These are phyloP conservation scores for Gastrolobium villosum DNA, from an alignment of 306 rosid species.

Conservation along the genomic window DNA sequence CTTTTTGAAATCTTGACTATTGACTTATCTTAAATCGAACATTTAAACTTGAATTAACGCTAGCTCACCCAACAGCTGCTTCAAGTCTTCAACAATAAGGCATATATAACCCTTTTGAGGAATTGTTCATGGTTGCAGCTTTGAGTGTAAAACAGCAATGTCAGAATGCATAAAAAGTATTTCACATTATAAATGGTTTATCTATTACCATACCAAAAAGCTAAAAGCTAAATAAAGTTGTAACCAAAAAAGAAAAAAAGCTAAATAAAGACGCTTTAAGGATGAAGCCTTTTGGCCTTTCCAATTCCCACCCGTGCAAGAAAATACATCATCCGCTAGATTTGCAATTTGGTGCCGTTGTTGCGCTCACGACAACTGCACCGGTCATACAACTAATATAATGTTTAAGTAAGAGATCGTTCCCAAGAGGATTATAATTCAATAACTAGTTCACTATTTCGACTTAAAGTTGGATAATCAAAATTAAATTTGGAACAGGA, in stretches of 20 bases:
- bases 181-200: conserved; percentile 9
- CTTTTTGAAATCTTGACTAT: conserved; percentile 43
- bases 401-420: too few relatives aligned
- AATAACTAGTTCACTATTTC: too few relatives aligned
- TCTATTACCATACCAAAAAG: conserved; percentile 18
- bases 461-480: too few relatives aligned
- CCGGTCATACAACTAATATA: too few relatives aligned
- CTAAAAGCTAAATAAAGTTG: conserved; percentile 26
- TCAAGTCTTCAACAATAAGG: conserved; percentile 46
- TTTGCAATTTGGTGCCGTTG: conserved; percentile 37
- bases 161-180: conserved; percentile 5
- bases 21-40: conserved; percentile 37
- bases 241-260: too few relatives aligned
- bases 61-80: conserved; percentile 45
- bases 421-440: too few relatives aligned
- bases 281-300: conserved; percentile 27
- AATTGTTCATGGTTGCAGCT: neutral
- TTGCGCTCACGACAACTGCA: too few relatives aligned
- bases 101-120: neutral
- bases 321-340: conserved; percentile 40
- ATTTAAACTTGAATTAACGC: conserved; percentile 40
- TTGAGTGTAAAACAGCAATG: conserved; percentile 37
- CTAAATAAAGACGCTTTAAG: conserved; percentile 29
- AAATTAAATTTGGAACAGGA: too few relatives aligned
- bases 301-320: conserved; percentile 44